Evolutionary conservation across 371 early-diverging fungal genomes (phyloP).

Genomic region (Rhizomucor pusillus): DNA sequence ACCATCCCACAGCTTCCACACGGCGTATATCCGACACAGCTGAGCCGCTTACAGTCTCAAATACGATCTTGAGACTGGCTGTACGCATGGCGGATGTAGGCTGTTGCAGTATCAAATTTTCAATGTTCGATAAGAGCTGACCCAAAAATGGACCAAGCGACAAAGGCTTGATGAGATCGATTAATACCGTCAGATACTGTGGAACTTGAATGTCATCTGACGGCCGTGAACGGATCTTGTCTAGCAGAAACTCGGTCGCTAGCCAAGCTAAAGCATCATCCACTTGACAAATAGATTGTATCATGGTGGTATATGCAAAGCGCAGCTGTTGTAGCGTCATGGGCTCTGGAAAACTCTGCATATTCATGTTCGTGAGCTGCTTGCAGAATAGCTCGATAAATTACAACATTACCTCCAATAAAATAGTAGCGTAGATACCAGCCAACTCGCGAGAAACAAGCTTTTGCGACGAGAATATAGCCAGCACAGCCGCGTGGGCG

Average conservation of each 20-base stretch:
- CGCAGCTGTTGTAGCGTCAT: slow-evolving; percentile 61
- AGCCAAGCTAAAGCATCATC: slow-evolving; percentile 65
- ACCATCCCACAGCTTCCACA: slow-evolving; percentile 50
- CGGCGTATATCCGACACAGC: slow-evolving; percentile 51
- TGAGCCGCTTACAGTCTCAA: slow-evolving; percentile 47
- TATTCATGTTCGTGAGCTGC: neutral
- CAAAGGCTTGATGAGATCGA: slow-evolving; percentile 45
- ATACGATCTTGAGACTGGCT: slow-evolving; percentile 40
- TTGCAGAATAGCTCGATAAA: neutral
- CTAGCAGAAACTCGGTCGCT: slow-evolving; percentile 47
- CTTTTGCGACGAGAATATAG: slow-evolving; percentile 54
- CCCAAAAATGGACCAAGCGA: slow-evolving; percentile 50
- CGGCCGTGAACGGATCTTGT: slow-evolving; percentile 27
- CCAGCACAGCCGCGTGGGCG: slow-evolving; percentile 55
- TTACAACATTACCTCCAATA: slow-evolving; percentile 39
- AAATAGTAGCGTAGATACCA: slow-evolving; percentile 43
- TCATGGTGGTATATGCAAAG: slow-evolving; percentile 56
- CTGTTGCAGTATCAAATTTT: slow-evolving; percentile 18
- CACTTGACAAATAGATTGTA: slow-evolving; percentile 52
- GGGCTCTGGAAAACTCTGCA: slow-evolving; percentile 52
- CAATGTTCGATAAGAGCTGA: slow-evolving; percentile 21
- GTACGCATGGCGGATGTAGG: slow-evolving; percentile 21
- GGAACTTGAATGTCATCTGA: slow-evolving; percentile 21
- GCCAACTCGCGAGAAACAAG: slow-evolving; percentile 42
- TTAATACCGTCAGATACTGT: slow-evolving; percentile 30